A percentile compares a stretch with the other conserved stretches of the same genome.
These are phyloP conservation scores for Malassezia japonica DNA, from an alignment of 1,284 basidiomycete species.

Conservation along the genomic window DNA sequence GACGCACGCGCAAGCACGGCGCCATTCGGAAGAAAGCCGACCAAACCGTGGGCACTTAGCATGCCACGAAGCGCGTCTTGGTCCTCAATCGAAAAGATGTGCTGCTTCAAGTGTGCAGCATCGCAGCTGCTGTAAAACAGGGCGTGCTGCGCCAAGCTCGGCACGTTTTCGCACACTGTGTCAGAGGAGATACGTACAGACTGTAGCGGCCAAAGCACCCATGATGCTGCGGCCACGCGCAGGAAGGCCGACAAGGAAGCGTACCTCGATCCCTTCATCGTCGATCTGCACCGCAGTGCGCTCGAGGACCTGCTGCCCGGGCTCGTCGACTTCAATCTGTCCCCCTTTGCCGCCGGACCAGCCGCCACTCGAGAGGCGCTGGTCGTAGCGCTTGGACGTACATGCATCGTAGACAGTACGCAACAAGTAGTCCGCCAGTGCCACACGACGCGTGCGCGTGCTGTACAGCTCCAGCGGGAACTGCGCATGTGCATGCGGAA, in stretches of 20 bases:
- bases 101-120: not conserved
- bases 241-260: slow-evolving; percentile 15
- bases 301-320: slow-evolving; percentile 17
- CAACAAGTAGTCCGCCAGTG: slow-evolving; percentile 15
- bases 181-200: slow-evolving; percentile 3
- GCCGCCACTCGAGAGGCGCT: not conserved
- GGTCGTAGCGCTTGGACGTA: not conserved
- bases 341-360: slow-evolving; percentile 18
- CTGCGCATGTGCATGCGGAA: not conserved
- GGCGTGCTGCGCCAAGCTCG: slow-evolving; percentile 1
- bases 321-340: slow-evolving; percentile 15
- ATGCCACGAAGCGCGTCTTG: slow-evolving; percentile 7
- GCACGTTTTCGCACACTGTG: slow-evolving; percentile 12
- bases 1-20: slow-evolving; percentile 12
- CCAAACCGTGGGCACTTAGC: slow-evolving; percentile 8
- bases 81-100: slow-evolving; percentile 14
- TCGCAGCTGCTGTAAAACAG: not conserved
- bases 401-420: not conserved
- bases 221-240: slow-evolving; percentile 17
- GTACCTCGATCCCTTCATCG: slow-evolving; percentile 14
- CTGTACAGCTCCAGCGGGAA: slow-evolving; percentile 1
- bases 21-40: slow-evolving; percentile 17
- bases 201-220: slow-evolving; percentile 5
- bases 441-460: slow-evolving; percentile 1
- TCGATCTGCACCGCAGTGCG: slow-evolving; percentile 14